A percentile compares a stretch with the other conserved stretches of the same genome.
phyloP scores from a whole-genome alignment of 495 filamentous ascomycete genomes.

The Oleoguttula mirabilis region DNA sequence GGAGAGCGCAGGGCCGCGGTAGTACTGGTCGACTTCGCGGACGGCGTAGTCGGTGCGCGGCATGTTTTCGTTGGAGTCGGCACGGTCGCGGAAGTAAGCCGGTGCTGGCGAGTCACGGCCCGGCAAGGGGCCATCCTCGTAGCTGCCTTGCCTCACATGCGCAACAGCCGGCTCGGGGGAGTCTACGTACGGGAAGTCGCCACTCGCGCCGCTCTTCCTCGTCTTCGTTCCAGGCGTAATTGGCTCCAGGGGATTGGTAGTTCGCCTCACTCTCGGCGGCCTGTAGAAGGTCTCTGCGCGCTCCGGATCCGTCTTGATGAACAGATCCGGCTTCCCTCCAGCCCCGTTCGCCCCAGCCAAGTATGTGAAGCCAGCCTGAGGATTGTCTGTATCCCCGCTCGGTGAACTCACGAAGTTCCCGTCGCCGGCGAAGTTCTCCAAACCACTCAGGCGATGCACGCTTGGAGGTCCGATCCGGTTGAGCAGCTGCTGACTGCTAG shows the following conservation, averaged over 20 bases:
- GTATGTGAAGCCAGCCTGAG: slow-evolving; percentile 42
- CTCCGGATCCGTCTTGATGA: slow-evolving; percentile 6
- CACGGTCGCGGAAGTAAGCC: slow-evolving; percentile 25
- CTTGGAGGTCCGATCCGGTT: slow-evolving; percentile 5
- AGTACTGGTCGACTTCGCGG: slow-evolving; percentile 90
- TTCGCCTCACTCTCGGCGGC: slow-evolving; percentile 53
- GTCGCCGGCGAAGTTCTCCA: slow-evolving; percentile 11
- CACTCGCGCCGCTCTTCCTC: slow-evolving; percentile 40
- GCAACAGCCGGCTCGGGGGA: slow-evolving; percentile 28
- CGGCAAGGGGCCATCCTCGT: neutral
- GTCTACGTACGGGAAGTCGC: slow-evolving; percentile 38
- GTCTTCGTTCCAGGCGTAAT: slow-evolving; percentile 30
- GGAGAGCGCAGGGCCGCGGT: slow-evolving; percentile 80
- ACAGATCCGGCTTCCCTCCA: neutral
- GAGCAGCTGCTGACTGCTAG: slow-evolving; percentile 65
- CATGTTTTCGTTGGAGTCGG: slow-evolving; percentile 6
- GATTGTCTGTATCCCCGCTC: slow-evolving; percentile 3
- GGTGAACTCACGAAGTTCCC: slow-evolving; percentile 1
- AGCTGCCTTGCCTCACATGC: slow-evolving; percentile 22
- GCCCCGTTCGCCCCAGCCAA: slow-evolving; percentile 38
- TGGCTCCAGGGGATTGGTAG: slow-evolving; percentile 43
- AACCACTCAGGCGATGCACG: slow-evolving; percentile 12
- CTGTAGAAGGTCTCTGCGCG: slow-evolving; percentile 54
- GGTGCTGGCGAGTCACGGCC: slow-evolving; percentile 29
- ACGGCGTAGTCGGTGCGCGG: slow-evolving; percentile 60